phyloP scores from a whole-genome alignment of 805 yeast species.

The Kuraishia hungarica region DNA sequence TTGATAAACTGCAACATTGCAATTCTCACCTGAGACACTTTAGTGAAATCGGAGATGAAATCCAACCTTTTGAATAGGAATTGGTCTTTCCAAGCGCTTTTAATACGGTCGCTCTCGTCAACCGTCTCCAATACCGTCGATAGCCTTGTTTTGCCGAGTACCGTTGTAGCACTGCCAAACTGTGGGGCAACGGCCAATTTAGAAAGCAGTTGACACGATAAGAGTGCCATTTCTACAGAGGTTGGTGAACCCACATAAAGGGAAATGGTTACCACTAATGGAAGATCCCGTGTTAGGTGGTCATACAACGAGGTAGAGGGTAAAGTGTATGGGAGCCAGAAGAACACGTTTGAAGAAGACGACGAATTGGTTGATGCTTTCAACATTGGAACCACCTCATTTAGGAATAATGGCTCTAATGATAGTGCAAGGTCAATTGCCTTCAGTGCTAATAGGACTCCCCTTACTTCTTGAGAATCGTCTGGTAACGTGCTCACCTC shows the following conservation, averaged over 20 bases:
- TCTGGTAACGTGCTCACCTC: conserved; percentile 30
- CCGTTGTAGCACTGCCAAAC: conserved; percentile 24
- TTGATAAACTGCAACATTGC: conserved; percentile 52
- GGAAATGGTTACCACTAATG: conserved; percentile 66
- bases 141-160: conserved; percentile 48
- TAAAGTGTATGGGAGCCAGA: not conserved
- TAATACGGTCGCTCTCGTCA: conserved; percentile 70
- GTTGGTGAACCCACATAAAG: conserved; percentile 60
- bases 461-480: conserved; percentile 22
- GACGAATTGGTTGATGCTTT: conserved; percentile 28
- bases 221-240: conserved; percentile 34
- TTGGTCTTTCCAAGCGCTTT: conserved; percentile 65
- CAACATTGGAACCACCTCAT: conserved; percentile 42
- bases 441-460: conserved; percentile 31
- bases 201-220: conserved; percentile 44
- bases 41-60: conserved; percentile 27
- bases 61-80: conserved; percentile 23
- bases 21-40: conserved; percentile 40
- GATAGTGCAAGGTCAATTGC: conserved; percentile 38
- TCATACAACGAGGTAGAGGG: conserved; percentile 34
- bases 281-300: conserved; percentile 61
- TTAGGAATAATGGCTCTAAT: conserved; percentile 52
- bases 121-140: conserved; percentile 65
- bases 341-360: not conserved
- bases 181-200: conserved; percentile 39